Evolutionary conservation across 1,139 yeast species (phyloP).

Genomic region (Debaryomyces sp.): DNA sequence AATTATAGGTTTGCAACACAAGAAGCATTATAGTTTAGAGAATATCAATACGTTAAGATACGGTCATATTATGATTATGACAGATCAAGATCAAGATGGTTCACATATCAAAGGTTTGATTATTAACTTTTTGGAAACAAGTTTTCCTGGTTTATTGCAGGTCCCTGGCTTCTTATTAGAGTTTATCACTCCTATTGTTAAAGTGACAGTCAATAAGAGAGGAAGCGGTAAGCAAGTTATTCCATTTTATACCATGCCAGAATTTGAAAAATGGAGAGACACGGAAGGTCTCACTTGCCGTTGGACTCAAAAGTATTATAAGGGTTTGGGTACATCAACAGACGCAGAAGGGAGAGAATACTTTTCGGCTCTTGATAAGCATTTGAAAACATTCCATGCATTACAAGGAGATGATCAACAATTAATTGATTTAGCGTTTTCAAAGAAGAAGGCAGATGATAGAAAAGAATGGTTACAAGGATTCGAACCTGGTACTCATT

Average conservation of each 20-base stretch:
- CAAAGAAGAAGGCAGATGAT: conserved; percentile 94
- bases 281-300: conserved; percentile 73
- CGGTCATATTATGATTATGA: conserved; percentile 98
- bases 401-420: conserved; percentile 79
- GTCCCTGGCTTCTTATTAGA: conserved; percentile 92
- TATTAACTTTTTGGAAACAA: conserved; percentile 88
- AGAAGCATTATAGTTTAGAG: conserved; percentile 66
- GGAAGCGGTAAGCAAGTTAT: conserved; percentile 55
- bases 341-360: conserved; percentile 85
- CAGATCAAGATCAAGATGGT: conserved; percentile 99
- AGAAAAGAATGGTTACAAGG: conserved; percentile 96
- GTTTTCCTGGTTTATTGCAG: conserved; percentile 90
- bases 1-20: conserved; percentile 94
- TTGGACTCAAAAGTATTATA: conserved; percentile 95
- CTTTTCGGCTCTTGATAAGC: conserved; percentile 82
- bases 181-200: conserved; percentile 95
- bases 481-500: conserved; percentile 86
- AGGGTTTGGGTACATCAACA: conserved; percentile 97
- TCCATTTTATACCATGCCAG: conserved; percentile 94
- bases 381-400: conserved; percentile 83
- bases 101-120: conserved; percentile 96
- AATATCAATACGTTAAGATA: conserved; percentile 79
- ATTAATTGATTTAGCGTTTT: conserved; percentile 90
- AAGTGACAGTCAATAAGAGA: conserved; percentile 77
- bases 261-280: conserved; percentile 92